Base-by-base conservation (phyloP, 768 basidiomycete genomes). In the Cystofilobasidium ferigula region DNA sequence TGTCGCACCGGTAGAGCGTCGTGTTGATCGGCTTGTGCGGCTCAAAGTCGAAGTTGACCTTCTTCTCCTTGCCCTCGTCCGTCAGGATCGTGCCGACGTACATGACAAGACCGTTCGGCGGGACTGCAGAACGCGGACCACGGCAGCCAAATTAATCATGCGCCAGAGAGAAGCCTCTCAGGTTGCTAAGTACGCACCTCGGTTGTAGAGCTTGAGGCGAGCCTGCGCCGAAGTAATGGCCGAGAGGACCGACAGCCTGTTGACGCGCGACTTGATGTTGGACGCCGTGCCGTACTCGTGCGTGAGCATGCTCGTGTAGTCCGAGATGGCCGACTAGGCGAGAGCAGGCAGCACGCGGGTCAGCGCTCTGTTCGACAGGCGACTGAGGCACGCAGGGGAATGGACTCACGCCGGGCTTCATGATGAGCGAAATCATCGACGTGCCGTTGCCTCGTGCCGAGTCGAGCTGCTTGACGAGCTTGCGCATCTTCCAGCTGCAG, bases 1-100 rank as follows among this genome's bases (percentile, higher is more conserved):
- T 97, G 82, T 98, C 95, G 75, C 95, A 99, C 54, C 97, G 86
- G 78, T 99, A 99, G 59, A 99, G 84, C 16, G 95, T 97, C 22
- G 94, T 97, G 76, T 97, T 98, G 80, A 98, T 95, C 38, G 94
- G 92, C 76, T 97, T 98, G 77, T 95, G 94, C 10, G 95, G 95
- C 75, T 95, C 91, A 70, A 99, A 93, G 77, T 97, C 94, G 73
- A 98, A 97, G 0, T 90, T 92, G 35, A 94, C 89, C 77, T 98
- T 99, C 82, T 98, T 98, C 78, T 98, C 95, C 77, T 99, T 99
- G 66, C 94, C 94, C 78, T 98, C 94, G 71, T 97, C 92, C 58
- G 94, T 99, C 62, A 98, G 79, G 73, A 99, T 89, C 14, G 95
- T 99, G 35, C 95, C 95, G 65, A 98, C 95, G 77, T 97, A 99